Percentiles rank a stretch among this genome's conserved stretches.
Conservation (phyloP, 768 basidiomycete species). For the Leccinellum rugosiceps region DNA sequence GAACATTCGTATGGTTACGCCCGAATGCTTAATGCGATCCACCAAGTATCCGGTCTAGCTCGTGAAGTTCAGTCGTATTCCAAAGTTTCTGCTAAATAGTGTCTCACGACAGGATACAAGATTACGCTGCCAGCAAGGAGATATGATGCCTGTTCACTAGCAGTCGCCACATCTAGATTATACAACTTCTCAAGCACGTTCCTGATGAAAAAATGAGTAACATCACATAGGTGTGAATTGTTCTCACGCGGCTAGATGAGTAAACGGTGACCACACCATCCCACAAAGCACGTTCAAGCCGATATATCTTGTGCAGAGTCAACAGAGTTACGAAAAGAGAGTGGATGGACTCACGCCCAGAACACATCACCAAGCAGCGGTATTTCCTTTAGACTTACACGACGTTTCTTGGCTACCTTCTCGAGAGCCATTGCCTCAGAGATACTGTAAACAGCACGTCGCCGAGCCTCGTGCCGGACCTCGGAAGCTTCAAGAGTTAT, state of each 20-base stretch:
- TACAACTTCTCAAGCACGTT: conserved; percentile 74
- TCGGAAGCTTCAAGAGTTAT: conserved; percentile 65
- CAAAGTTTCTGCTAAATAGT: neutral
- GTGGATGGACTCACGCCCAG: conserved; percentile 56
- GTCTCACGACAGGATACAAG: conserved; percentile 63
- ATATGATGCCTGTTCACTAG: conserved; percentile 66
- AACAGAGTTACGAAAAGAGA: neutral
- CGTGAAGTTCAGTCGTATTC: conserved; percentile 1
- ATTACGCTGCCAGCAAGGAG: conserved; percentile 66
- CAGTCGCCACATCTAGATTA: conserved; percentile 52
- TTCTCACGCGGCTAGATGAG: conserved; percentile 69
- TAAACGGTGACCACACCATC: conserved; percentile 74
- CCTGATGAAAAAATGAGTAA: conserved; percentile 33
- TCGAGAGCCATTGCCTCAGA: conserved; percentile 62
- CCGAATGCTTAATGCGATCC: conserved; percentile 54
- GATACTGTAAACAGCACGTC: conserved; percentile 41
- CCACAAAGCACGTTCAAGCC: conserved; percentile 75
- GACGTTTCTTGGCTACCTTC: conserved; percentile 62
- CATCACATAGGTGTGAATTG: neutral
- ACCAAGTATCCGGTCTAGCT: conserved; percentile 62
- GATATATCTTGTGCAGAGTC: conserved; percentile 51
- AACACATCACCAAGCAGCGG: conserved; percentile 71
- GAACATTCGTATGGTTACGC: conserved; percentile 57
- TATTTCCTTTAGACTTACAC: conserved; percentile 58
- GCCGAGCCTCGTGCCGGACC: conserved; percentile 50